Evolutionary conservation across 2,329 filamentous ascomycete genomes (phyloP), one percentile per base, ranked within the genome.

Genomic region (Hortaea sp.): DNA sequence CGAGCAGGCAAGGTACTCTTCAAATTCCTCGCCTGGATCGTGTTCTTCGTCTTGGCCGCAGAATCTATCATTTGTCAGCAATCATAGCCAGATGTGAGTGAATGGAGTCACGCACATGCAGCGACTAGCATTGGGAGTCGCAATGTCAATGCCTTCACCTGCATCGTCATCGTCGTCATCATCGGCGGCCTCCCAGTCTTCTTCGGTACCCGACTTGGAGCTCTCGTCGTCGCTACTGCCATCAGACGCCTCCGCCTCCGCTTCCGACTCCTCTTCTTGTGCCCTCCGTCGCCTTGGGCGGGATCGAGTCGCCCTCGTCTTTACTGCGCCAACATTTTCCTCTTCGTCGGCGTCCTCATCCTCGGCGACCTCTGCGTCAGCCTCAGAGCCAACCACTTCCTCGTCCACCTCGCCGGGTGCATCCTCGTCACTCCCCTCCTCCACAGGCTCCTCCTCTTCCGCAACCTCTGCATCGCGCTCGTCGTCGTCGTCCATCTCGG

Each of bases 31-130:
- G 53, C 78, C 81, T 1, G 86, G 85, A 57, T 90, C 87, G 52
- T 90, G 75, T 45, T 92, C 85, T 67, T 94, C 87, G 53, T 85
- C 82, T 63, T 87, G 76, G 47, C 81, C 81, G 68, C 89, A 95
- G 59, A 90, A 94, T 53, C 88, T 84, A 68, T 65, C 20, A 20
- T 20, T 20, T 20, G 20, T 20, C 20, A 20, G 20, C 20, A 20
- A 20, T 20, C 20, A 20, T 20, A 20, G 20, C 20, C 43, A 52
- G 44, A 49, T 48, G 49, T 67, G 50, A 71, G 63, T 50, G 32
- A 35, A 35, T 35, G 32, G 32, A 9, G n/a, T 35, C 37, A 72
- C 77, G 71, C 68, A 84, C 80, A 82, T 74, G 79, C 81, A 85
- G 49, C 75, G 73, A 57, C 77, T 79, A 12, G 73, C 71, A 56